Percentiles rank a stretch among this genome's conserved stretches.
These are phyloP conservation scores for Melampsora americana DNA, from an alignment of 1,284 basidiomycete species.

Conservation along the genomic window DNA sequence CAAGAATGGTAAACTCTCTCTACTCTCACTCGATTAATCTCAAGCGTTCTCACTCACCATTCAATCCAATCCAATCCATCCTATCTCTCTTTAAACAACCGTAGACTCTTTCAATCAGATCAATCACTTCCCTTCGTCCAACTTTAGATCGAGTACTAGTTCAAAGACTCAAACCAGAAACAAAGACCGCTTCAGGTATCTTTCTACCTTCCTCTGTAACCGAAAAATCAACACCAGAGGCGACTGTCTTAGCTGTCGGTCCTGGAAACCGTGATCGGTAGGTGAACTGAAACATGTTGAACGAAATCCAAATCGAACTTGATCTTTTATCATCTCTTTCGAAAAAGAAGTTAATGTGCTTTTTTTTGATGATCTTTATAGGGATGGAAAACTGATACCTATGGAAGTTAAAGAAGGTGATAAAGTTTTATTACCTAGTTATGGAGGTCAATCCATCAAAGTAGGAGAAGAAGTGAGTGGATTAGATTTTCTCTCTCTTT, in stretches of 20 bases:
- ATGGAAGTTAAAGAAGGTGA: slow-evolving; percentile 81
- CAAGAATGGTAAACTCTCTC: no score
- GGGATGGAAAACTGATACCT: slow-evolving; percentile 72
- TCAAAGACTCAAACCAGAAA: slow-evolving; percentile 85
- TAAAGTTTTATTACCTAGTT: slow-evolving; percentile 86
- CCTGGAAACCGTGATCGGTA: slow-evolving; percentile 79
- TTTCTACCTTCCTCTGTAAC: slow-evolving; percentile 88
- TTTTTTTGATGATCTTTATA: not conserved
- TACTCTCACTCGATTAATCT: no score
- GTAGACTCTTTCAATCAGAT: slow-evolving; percentile 50
- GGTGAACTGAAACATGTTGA: not conserved
- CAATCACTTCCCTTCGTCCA: slow-evolving; percentile 84
- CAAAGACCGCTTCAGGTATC: slow-evolving; percentile 93
- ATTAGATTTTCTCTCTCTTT: not conserved
- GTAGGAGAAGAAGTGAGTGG: slow-evolving; percentile 85
- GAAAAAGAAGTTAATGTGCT: not conserved
- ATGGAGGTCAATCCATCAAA: slow-evolving; percentile 94
- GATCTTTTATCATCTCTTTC: not conserved
- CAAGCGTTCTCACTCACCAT: no score
- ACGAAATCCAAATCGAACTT: not conserved
- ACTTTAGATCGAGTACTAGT: slow-evolving; percentile 95
- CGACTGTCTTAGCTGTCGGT: slow-evolving; percentile 91
- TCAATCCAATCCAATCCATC: no score
- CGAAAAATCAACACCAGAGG: slow-evolving; percentile 81
- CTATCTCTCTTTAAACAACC: not conserved